Conservation (phyloP, 441 rosid species). For the Syzygium malaccense region DNA sequence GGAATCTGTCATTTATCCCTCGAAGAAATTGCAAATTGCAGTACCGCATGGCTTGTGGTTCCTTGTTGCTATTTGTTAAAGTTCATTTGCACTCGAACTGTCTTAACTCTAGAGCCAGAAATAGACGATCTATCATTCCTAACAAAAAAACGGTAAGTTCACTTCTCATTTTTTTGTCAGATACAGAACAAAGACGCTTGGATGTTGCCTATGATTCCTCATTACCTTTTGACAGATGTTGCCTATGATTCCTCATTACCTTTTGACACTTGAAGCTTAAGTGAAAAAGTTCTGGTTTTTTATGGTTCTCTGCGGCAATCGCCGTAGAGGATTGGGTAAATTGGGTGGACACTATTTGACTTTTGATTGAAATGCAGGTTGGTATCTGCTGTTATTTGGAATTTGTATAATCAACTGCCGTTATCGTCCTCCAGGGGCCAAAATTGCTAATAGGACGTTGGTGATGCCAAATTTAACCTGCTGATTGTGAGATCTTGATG, state of each 20-base stretch:
- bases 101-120: neutral
- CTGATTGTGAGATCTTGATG: neutral
- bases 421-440: neutral
- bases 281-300: neutral
- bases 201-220: neutral
- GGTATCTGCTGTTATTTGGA: neutral
- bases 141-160: neutral
- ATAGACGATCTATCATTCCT: neutral
- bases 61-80: neutral
- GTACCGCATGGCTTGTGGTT: neutral
- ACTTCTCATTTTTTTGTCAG: neutral
- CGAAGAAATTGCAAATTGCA: neutral
- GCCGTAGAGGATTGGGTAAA: neutral
- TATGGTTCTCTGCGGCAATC: neutral
- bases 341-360: neutral
- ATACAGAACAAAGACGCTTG: neutral
- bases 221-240: neutral
- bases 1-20: neutral
- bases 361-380: neutral
- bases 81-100: neutral
- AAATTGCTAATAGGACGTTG: neutral
- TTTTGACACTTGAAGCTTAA: neutral
- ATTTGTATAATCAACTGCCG: neutral
- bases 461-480: neutral
- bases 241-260: neutral